phyloP scores from a whole-genome alignment of 768 basidiomycete species.

The Podaxis rugospora region DNA sequence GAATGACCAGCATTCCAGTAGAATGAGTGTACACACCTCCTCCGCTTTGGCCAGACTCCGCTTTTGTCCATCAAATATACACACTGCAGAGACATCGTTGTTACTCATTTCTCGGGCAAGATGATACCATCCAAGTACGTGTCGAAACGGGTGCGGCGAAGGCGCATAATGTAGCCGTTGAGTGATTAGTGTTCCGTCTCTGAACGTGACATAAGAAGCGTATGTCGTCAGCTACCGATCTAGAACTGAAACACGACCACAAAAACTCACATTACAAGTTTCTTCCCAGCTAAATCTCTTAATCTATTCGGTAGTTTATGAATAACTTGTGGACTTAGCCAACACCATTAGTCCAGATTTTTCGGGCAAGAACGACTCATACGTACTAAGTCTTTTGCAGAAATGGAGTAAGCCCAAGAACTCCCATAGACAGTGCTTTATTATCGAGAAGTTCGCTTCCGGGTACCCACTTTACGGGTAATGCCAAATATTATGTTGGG shows the following conservation, averaged over 20 bases:
- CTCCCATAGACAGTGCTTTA: conserved; percentile 49
- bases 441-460: background rate
- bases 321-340: conserved; percentile 58
- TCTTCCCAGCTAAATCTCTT: conserved; percentile 56
- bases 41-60: conserved; percentile 63
- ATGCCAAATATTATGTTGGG: background rate
- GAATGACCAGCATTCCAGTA: background rate
- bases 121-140: conserved; percentile 77
- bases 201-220: conserved; percentile 22
- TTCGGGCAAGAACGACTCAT: background rate
- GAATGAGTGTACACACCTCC: conserved; percentile 45
- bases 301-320: conserved; percentile 62
- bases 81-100: conserved; percentile 54
- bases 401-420: conserved; percentile 66
- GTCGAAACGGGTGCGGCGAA: conserved; percentile 57
- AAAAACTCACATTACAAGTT: conserved; percentile 62
- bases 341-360: background rate
- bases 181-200: conserved; percentile 84
- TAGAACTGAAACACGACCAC: background rate
- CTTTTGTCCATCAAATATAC: conserved; percentile 76
- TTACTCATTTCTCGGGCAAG: conserved; percentile 60
- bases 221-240: background rate
- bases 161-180: conserved; percentile 76
- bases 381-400: conserved; percentile 61
- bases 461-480: background rate